These are phyloP conservation scores for Venturia asperata DNA, from an alignment of 2,329 filamentous ascomycete species.

Conservation along the genomic window DNA sequence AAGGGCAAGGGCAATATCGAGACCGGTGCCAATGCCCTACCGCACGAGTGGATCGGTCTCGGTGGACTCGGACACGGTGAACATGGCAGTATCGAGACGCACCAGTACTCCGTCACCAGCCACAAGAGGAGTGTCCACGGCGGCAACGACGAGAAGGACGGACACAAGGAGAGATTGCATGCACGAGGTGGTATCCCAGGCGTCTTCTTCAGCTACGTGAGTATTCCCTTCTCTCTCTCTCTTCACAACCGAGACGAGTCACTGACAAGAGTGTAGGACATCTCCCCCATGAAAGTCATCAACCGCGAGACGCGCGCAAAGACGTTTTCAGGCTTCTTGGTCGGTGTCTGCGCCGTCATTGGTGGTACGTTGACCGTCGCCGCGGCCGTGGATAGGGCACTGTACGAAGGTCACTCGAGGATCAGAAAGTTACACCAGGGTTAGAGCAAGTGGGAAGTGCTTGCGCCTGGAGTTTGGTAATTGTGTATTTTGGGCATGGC, in stretches of 20 bases:
- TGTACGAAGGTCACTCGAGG: slow-evolving; percentile 80
- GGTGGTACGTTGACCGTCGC: slow-evolving; percentile 94
- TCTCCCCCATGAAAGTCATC: slow-evolving; percentile 99
- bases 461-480: neutral
- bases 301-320: slow-evolving; percentile 89
- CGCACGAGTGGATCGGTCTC: slow-evolving; percentile 53
- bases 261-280: slow-evolving; percentile 57
- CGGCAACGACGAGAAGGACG: slow-evolving; percentile 76
- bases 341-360: slow-evolving; percentile 88
- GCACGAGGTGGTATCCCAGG: slow-evolving; percentile 88
- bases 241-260: neutral
- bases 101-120: slow-evolving; percentile 96
- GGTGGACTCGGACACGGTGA: slow-evolving; percentile 59
- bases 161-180: slow-evolving; percentile 87
- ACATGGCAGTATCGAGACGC: slow-evolving; percentile 85
- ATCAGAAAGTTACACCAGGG: slow-evolving; percentile 77
- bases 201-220: slow-evolving; percentile 96
- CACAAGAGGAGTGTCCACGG: slow-evolving; percentile 84
- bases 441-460: slow-evolving; percentile 26
- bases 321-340: slow-evolving; percentile 84
- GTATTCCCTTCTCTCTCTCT: slow-evolving; percentile 32
- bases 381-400: slow-evolving; percentile 79
- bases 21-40: slow-evolving; percentile 28
- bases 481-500: slow-evolving; percentile 10
- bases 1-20: slow-evolving; percentile 26